phyloP scores from a whole-genome alignment of 331 rosid genomes.

The Rosa hybrid region DNA sequence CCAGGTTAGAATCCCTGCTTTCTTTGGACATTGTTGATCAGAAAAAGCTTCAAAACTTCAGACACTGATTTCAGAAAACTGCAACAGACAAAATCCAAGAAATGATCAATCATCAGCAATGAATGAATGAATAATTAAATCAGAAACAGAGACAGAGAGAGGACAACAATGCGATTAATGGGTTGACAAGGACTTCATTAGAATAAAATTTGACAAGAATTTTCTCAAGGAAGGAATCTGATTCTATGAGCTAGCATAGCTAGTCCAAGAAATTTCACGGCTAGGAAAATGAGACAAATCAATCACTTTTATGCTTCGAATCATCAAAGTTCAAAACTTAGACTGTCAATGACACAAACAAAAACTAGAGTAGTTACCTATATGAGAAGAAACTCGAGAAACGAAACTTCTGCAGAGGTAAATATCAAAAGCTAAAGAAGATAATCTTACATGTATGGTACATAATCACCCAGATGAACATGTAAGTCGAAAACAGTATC shows the following conservation, averaged over 20 bases:
- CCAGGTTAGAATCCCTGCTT: neutral
- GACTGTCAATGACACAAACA: neutral
- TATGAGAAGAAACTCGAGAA: neutral
- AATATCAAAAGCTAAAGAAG: neutral
- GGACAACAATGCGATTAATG: slow-evolving; percentile 1
- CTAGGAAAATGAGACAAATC: neutral
- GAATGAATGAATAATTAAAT: neutral
- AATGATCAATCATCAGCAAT: slow-evolving; percentile 20
- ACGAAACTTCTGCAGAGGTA: neutral
- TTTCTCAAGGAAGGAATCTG: neutral
- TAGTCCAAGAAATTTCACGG: neutral
- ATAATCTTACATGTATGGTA: neutral
- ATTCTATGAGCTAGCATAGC: neutral
- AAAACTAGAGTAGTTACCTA: neutral
- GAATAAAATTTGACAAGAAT: neutral
- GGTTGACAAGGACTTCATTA: neutral
- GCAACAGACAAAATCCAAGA: slow-evolving; percentile 1
- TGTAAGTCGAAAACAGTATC: slow-evolving; percentile 8
- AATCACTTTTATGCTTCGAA: neutral
- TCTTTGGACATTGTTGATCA: slow-evolving; percentile 26
- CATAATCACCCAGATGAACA: slow-evolving; percentile 32
- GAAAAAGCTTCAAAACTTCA: slow-evolving; percentile 16
- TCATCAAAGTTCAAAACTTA: neutral
- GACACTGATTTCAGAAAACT: slow-evolving; percentile 11
- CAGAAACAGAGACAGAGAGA: neutral